Evolutionary conservation across 1,139 yeast species (phyloP), one percentile per base, ranked within the genome.

Genomic region (Zygoascus meyerae): DNA sequence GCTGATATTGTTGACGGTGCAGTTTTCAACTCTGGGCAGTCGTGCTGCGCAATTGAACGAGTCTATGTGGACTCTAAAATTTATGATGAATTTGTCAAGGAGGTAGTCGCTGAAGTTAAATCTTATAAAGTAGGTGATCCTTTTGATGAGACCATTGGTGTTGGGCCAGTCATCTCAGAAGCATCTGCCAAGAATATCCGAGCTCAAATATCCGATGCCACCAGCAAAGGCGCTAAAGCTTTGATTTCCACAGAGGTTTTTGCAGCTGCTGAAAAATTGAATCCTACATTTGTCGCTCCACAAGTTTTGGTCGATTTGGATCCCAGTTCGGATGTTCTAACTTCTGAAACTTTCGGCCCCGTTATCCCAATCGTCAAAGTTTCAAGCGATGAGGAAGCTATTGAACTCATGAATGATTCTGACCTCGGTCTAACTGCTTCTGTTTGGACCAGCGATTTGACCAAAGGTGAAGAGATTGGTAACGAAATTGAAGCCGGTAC

Each of bases 11-110:
- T 92, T 21, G 71, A 78, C 54, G 97, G 96, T 57, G 79, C 89
- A 52, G 81, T 86, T 75, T 75, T 74, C 65, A 89, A 89, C 68
- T 79, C 84, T 60, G 97, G 97, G 39, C 96, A 89, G 68, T 83
- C 87, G 45, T 89, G 97, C 71, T 86, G 94, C 37, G 87, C 95
- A 47, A 87, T 90, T 49, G 87, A 92, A 52, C 74, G 97, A 54
- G 75, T 87, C 36, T 84, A 83, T 56, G 84, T 86, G 30, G 89
- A 86, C 55, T 81, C 77, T 47, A 66, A 72, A 1, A 68, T 86
- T 36, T 83, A 84, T 62, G 94, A 86, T 49, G 70, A 78, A 59
- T 86, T 85, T 64, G 66, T 85, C 42, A 60, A 66, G 12, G 83
- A 76, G 57, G 81, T 81, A 63, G 87, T 89, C 56, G 82, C 78